Conservation (phyloP, 768 basidiomycete species). For the Pilatotrama ljubarskyi region DNA sequence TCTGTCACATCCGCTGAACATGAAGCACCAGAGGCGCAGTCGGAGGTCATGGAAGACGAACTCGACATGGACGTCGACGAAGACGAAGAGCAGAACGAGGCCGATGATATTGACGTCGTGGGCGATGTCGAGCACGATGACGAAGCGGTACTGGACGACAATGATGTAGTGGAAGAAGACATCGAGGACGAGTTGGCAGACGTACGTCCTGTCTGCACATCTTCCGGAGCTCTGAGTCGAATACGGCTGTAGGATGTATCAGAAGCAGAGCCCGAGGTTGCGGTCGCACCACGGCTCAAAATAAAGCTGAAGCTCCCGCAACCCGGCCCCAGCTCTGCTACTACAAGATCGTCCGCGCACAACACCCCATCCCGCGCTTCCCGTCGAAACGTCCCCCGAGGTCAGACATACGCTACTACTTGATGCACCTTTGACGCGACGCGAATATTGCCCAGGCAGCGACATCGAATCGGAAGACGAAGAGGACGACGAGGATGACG, state of each 20-base stretch:
- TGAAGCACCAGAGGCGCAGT: conserved; percentile 24
- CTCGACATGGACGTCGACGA: conserved; percentile 43
- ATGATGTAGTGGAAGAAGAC: conserved; percentile 42
- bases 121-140: conserved; percentile 32
- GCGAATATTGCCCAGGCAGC: conserved; percentile 33
- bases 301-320: conserved; percentile 61
- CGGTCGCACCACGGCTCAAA: conserved; percentile 46
- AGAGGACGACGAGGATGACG: conserved; percentile 37
- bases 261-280: conserved; percentile 31
- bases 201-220: conserved; percentile 9
- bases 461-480: conserved; percentile 48
- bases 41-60: conserved; percentile 39
- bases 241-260: conserved; percentile 28
- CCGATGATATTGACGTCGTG: conserved; percentile 26
- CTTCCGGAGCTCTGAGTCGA: neutral
- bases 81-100: conserved; percentile 31
- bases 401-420: conserved; percentile 1
- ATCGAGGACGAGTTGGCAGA: conserved; percentile 30
- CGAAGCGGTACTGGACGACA: conserved; percentile 35
- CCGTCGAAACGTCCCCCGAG: conserved; percentile 21
- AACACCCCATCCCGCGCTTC: conserved; percentile 18
- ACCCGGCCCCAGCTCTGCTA: conserved; percentile 9
- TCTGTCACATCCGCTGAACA: neutral
- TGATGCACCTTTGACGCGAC: neutral
- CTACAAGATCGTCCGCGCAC: neutral